Evolutionary conservation across 1,139 yeast species (phyloP).

Genomic region (Debaryomyces singareniensis): DNA sequence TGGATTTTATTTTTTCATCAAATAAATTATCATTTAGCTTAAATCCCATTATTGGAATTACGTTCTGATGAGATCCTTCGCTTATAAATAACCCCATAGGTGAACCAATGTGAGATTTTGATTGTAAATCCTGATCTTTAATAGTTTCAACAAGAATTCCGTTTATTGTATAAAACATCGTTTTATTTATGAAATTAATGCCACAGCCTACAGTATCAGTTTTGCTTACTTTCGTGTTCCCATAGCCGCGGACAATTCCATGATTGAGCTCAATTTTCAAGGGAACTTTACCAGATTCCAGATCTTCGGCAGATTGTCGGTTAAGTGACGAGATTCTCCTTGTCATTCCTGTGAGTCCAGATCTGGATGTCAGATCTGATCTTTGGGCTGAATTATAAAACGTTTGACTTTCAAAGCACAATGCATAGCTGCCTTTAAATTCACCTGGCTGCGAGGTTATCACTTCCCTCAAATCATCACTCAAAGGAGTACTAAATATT

Average conservation of each 20-base stretch:
- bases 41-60: slow-evolving; percentile 39
- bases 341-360: slow-evolving; percentile 30
- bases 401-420: slow-evolving; percentile 35
- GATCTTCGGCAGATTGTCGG: slow-evolving; percentile 21
- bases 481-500: slow-evolving; percentile 10
- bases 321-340: slow-evolving; percentile 31
- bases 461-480: slow-evolving; percentile 15
- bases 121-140: slow-evolving; percentile 22
- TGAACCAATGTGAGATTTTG: slow-evolving; percentile 15
- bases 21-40: slow-evolving; percentile 21
- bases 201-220: slow-evolving; percentile 82
- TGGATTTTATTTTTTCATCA: slow-evolving; percentile 1
- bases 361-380: slow-evolving; percentile 24
- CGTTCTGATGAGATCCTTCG: slow-evolving; percentile 12
- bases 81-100: slow-evolving; percentile 20
- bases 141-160: slow-evolving; percentile 48
- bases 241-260: slow-evolving; percentile 5
- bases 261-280: slow-evolving; percentile 21
- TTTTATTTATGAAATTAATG: slow-evolving; percentile 56
- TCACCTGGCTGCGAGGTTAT: slow-evolving; percentile 31
- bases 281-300: slow-evolving; percentile 25
- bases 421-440: slow-evolving; percentile 36
- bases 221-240: slow-evolving; percentile 14
- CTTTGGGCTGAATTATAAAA: slow-evolving; percentile 34
- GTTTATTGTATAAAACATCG: slow-evolving; percentile 75